Conservation (phyloP, 2,329 filamentous ascomycete species). For the Akanthomyces lecanii region DNA sequence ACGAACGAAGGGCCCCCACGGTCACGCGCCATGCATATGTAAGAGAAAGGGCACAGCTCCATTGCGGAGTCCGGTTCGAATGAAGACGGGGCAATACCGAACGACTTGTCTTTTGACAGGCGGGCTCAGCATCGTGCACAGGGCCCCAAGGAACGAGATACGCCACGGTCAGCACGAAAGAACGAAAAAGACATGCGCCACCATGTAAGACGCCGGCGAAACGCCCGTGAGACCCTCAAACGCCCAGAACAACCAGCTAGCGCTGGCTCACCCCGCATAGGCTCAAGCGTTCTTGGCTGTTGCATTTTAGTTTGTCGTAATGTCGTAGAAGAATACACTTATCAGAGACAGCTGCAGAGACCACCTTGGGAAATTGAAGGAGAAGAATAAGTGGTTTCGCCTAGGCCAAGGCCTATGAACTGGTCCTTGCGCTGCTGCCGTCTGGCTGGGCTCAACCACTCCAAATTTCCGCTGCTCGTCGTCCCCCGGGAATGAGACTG, state of each 20-base stretch:
- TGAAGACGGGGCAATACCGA: not conserved
- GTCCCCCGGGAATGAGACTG: conserved; percentile 2
- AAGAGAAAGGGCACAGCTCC: not conserved
- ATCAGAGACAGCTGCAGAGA: no score
- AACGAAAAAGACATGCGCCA: not conserved
- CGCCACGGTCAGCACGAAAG: not conserved
- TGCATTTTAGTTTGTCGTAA: no score
- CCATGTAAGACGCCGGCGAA: not conserved
- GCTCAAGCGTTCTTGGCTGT: not conserved
- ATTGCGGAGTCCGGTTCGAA: not conserved
- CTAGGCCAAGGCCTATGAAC: not conserved
- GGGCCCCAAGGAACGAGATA: not conserved
- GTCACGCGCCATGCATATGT: not conserved
- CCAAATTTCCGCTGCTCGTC: not conserved
- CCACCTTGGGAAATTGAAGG: no score
- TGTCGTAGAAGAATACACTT: no score
- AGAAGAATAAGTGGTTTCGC: no score
- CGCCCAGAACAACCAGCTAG: not conserved
- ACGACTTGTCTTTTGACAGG: not conserved
- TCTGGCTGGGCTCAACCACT: not conserved
- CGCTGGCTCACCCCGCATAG: no score
- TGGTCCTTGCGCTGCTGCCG: not conserved
- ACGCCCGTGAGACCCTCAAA: not conserved
- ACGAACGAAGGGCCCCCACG: not conserved
- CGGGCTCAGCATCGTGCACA: no score